Evolutionary conservation across 768 basidiomycete genomes (phyloP), one percentile per base, ranked within the genome.

Genomic region (Lentinula raphanica): DNA sequence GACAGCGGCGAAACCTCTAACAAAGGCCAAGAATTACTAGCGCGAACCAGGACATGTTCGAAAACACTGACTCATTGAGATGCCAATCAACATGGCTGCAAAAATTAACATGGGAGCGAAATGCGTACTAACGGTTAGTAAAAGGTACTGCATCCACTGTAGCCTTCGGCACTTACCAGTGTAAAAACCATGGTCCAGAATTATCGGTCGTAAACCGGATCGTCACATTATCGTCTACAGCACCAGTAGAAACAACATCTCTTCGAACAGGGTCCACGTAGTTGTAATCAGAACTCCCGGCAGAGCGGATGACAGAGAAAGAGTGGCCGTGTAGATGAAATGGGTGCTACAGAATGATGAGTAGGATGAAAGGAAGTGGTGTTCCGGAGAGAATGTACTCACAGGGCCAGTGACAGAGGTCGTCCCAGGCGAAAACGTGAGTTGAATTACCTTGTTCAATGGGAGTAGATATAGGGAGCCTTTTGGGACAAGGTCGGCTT

Each of bases 131-230:
- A n/a, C n/a, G n/a, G n/a, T n/a, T n/a, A n/a, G n/a, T n/a, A n/a
- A n/a, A n/a, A n/a, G n/a, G n/a, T n/a, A n/a, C n/a, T n/a, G n/a
- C n/a, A n/a, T n/a, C n/a, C n/a, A n/a, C n/a, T n/a, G n/a, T n/a
- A n/a, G n/a, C n/a, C n/a, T n/a, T n/a, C n/a, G n/a, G n/a, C n/a
- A n/a, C 65, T 23, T 49, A 71, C 71, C 70, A 80, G 60, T 80
- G 79, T 25, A 79, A 60, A 61, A 80, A 71, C 80, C 84, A 86
- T 3, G 80, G 80, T 11, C 87, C 87, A 3, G 85, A 76, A 68
- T 88, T 88, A 64, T 88, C 80, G 3, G 86, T 85, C 23, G 71
- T 64, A 69, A 85, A 88, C 36, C 86, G 78, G 54, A 89, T 72
- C 3, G 79, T 79, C 27, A 80, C 78, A 63, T 79, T 69, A 66